Evolutionary conservation across 164 flowering plant genomes (phyloP).

Genomic region (Pachysandra terminalis): DNA sequence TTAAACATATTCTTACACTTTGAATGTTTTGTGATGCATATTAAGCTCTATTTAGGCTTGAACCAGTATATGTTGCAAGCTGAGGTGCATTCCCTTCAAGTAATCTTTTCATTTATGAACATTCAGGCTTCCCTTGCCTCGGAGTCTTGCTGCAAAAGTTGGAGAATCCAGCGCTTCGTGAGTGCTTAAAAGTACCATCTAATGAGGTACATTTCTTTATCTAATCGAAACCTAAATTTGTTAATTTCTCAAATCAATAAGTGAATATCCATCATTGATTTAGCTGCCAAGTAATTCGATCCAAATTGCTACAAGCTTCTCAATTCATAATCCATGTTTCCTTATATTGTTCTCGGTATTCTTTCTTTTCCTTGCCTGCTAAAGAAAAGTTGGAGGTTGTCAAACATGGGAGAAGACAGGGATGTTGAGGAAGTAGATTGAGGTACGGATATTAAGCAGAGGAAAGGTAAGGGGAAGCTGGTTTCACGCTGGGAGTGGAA

Average conservation of each 20-base stretch:
- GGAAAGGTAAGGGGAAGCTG: not conserved
- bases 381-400: too few relatives aligned
- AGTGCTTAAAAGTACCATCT: conserved; percentile 75
- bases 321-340: not conserved
- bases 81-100: not conserved
- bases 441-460: not conserved
- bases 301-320: not conserved
- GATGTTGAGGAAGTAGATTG: not conserved
- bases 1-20: not conserved
- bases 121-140: conserved; percentile 89
- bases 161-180: conserved; percentile 97
- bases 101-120: conserved; percentile 4
- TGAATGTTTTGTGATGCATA: not conserved
- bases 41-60: not conserved
- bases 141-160: conserved; percentile 92
- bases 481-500: not conserved
- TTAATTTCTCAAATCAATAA: not conserved
- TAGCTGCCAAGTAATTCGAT: not conserved
- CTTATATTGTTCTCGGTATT: not conserved
- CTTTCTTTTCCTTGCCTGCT: not conserved
- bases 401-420: not conserved
- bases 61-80: not conserved
- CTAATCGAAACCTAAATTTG: not conserved
- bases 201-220: conserved; percentile 59
- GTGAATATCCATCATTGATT: not conserved